A percentile compares a stretch with the other conserved stretches of the same genome.
Evolutionary conservation across 2,329 filamentous ascomycete species (phyloP).

Genomic region (Talaromyces atroroseus): DNA sequence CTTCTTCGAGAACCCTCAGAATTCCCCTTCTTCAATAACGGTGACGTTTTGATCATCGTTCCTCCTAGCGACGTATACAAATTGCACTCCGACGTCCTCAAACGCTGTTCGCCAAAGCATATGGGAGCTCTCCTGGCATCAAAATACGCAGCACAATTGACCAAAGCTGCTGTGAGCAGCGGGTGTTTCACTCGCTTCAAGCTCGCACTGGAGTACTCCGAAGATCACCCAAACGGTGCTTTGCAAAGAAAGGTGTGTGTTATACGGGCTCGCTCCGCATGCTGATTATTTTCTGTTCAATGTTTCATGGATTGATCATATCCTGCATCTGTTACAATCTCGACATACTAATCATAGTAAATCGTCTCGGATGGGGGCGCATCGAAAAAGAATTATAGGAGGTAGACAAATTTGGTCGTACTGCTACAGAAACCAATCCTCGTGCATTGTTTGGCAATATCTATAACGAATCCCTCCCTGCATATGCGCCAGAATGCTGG

Average conservation of each 20-base stretch:
- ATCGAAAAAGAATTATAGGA: conserved; percentile 25
- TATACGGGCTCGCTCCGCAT: neutral
- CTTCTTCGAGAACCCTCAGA: conserved; percentile 1
- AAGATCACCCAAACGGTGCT: conserved; percentile 9
- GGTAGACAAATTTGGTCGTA: conserved; percentile 29
- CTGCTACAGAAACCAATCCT: conserved; percentile 13
- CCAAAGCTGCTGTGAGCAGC: conserved; percentile 22
- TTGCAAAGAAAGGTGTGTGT: conserved; percentile 13
- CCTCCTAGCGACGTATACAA: conserved; percentile 30
- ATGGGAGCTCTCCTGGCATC: conserved; percentile 20
- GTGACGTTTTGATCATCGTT: conserved; percentile 36
- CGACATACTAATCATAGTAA: neutral
- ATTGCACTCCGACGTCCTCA: conserved; percentile 31
- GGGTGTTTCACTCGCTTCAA: conserved; percentile 19
- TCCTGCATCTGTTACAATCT: neutral
- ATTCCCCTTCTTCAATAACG: conserved; percentile 35
- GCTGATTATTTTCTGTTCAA: neutral
- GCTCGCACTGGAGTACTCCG: conserved; percentile 17
- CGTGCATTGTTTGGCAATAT: neutral
- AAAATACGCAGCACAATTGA: conserved; percentile 23
- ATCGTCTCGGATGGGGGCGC: neutral
- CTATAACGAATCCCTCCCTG: neutral
- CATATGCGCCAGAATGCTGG: conserved; percentile 28
- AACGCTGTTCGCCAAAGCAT: conserved; percentile 17
- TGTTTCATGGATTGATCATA: neutral